phyloP scores from a whole-genome alignment of 2,329 filamentous ascomycete genomes.

The Ustilaginoidea virens region DNA sequence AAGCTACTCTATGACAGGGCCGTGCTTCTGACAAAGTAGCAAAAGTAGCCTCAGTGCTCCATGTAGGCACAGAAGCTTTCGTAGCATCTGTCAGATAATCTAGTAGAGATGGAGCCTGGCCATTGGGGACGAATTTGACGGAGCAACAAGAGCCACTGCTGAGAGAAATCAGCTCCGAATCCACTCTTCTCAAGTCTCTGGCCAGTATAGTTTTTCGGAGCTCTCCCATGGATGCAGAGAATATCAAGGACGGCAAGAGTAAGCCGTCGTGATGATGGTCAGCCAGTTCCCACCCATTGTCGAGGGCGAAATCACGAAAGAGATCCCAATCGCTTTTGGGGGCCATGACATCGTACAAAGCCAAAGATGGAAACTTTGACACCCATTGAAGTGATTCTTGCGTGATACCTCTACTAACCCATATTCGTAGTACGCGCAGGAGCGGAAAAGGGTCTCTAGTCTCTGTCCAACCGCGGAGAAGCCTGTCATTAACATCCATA shows the following conservation, averaged over 20 bases:
- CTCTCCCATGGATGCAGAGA: slow-evolving; percentile 16
- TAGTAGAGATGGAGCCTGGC: slow-evolving; percentile 16
- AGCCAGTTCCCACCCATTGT: slow-evolving; percentile 19
- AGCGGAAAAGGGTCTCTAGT: slow-evolving; percentile 26
- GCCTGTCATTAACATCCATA: slow-evolving; percentile 26
- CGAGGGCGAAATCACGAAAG: slow-evolving; percentile 9
- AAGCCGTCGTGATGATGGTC: slow-evolving; percentile 16
- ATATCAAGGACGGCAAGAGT: slow-evolving; percentile 18
- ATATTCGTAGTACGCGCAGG: slow-evolving; percentile 30
- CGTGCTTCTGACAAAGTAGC: slow-evolving; percentile 13
- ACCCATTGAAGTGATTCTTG: slow-evolving; percentile 24
- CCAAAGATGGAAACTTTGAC: slow-evolving; percentile 26
- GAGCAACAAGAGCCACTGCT: slow-evolving; percentile 17
- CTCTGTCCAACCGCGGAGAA: slow-evolving; percentile 30
- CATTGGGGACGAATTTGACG: slow-evolving; percentile 16
- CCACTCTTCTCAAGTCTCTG: slow-evolving; percentile 16
- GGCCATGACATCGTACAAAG: slow-evolving; percentile 27
- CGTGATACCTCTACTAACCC: slow-evolving; percentile 24
- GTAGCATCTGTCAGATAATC: slow-evolving; percentile 18
- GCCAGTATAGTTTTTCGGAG: slow-evolving; percentile 10
- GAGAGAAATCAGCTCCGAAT: slow-evolving; percentile 18
- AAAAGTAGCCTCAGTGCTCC: slow-evolving; percentile 14
- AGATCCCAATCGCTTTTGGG: slow-evolving; percentile 20
- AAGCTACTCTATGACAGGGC: slow-evolving; percentile 19
- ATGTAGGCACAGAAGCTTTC: slow-evolving; percentile 14